Percentiles rank a stretch among this genome's conserved stretches.
Evolutionary conservation across 768 basidiomycete genomes (phyloP).

Genomic region (Kwoniella dejecticola): DNA sequence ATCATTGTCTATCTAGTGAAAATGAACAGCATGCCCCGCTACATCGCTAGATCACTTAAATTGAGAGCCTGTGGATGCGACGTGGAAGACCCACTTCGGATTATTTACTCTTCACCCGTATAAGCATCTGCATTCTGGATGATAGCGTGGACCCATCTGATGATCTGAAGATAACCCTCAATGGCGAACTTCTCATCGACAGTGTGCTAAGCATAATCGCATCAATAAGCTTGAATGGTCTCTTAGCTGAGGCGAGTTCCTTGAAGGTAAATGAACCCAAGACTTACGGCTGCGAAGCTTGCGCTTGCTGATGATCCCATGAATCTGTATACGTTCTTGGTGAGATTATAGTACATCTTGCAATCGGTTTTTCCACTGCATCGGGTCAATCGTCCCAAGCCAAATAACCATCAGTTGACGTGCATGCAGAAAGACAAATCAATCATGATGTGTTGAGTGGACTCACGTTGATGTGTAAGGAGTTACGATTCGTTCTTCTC

Average conservation of each 20-base stretch:
- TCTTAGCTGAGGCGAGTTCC: no score
- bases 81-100: no score
- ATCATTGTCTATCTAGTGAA: not conserved
- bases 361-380: conserved; percentile 48
- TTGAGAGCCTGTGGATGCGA: no score
- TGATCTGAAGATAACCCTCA: conserved; percentile 41
- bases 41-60: no score
- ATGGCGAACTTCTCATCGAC: conserved; percentile 53
- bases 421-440: no score
- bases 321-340: conserved; percentile 51
- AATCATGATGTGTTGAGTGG: no score
- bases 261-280: not conserved
- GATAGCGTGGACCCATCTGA: conserved; percentile 52
- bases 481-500: conserved; percentile 41
- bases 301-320: conserved; percentile 37
- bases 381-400: not conserved
- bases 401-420: not conserved
- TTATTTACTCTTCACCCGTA: conserved; percentile 38
- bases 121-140: conserved; percentile 52
- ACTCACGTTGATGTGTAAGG: conserved; percentile 47
- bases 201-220: conserved; percentile 41
- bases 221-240: no score
- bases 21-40: no score
- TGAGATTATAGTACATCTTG: conserved; percentile 53
- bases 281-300: conserved; percentile 28